Base-by-base conservation (phyloP, 2,329 filamentous ascomycete species). In the Paecilomyces sp. region DNA sequence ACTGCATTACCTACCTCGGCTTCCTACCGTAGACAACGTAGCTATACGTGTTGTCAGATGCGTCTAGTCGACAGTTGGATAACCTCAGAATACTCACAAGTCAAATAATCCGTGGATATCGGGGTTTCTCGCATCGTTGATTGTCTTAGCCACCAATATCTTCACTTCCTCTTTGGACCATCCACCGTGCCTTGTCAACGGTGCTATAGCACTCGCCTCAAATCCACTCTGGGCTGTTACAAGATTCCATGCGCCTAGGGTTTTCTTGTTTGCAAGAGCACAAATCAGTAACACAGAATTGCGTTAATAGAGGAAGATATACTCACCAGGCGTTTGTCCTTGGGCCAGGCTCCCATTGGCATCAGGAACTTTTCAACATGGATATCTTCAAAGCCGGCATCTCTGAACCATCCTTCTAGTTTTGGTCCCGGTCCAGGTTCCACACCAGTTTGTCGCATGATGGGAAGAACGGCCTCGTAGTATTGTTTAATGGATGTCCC, bases 301-400 rank as follows among this genome's bases (percentile, higher is more conserved):
- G 11, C 13, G 3, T 30, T 15, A 54, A 18, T 2, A 18, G 8
- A 53, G 22, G n/a, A 30, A 24, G 8, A 18, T 52, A 31, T 50
- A 53, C 15, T n/a, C 30, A 58, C 47, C 33, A 52, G 31, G 30
- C 12, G 22, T 12, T 24, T 33, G 12, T 54, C 51, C 51, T 53
- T 53, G 1, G 51, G 51, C 68, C 68, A 70, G 7, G 61, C 53
- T 41, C 68, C 68, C 31, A 69, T 63, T 4, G 68, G 68, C 9
- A 68, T 8, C 9, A 51, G 53, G 41, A 63, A 61, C 50, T 62
- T 63, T 51, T 61, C 52, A 13, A 41, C 50, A 3, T 60, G 18
- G 11, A 69, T 61, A 51, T 67, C 58, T 36, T 63, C 58, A 57
- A 68, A 69, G 11, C 67, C 67, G 1, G 63, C 66, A 11, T 66